These are phyloP conservation scores for Plectranthus barbatus DNA, from an alignment of 257 asterid species.

Conservation along the genomic window DNA sequence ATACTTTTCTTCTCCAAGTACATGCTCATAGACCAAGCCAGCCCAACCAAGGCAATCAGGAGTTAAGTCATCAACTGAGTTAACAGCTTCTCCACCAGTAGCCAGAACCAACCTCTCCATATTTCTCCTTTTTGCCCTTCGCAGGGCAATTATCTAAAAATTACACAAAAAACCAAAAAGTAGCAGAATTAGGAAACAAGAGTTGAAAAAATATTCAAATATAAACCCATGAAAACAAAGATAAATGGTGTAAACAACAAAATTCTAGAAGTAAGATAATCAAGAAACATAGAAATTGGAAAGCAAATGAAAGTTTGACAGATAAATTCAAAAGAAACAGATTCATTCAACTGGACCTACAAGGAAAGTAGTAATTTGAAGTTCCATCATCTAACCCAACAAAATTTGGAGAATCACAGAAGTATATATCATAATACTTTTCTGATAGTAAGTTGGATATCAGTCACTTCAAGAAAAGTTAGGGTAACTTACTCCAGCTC, in stretches of 20 bases:
- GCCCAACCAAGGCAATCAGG: conserved; percentile 99
- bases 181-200: background rate
- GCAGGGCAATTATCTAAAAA: conserved; percentile 70
- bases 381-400: background rate
- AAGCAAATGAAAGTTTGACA: background rate
- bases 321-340: background rate
- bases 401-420: background rate
- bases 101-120: conserved; percentile 97
- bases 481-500: conserved; percentile 76
- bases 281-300: background rate
- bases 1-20: conserved; percentile 94
- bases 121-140: conserved; percentile 95
- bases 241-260: background rate
- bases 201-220: background rate
- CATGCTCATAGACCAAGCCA: conserved; percentile 93
- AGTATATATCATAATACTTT: background rate
- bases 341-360: background rate
- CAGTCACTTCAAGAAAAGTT: background rate
- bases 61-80: conserved; percentile 89
- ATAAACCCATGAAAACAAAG: background rate
- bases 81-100: conserved; percentile 97
- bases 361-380: background rate
- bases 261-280: background rate
- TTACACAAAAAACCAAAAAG: conserved; percentile 1
- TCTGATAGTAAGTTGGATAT: background rate